Base-by-base conservation (phyloP, 768 basidiomycete genomes). In the Trametes coccinea region DNA sequence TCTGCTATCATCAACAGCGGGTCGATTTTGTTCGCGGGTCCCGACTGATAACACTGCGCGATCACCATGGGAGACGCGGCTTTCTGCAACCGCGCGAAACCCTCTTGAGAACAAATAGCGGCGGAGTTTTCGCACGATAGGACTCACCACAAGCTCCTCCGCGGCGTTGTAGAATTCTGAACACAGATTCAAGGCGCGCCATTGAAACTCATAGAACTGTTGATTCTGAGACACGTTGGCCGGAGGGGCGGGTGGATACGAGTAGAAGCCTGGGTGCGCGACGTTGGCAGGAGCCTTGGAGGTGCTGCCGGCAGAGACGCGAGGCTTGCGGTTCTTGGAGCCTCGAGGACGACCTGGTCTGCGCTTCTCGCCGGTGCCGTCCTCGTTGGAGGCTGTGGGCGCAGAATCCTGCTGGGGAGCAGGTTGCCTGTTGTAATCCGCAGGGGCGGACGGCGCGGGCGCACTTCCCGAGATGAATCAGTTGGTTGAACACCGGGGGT, bases 141-240 rank as follows among this genome's bases (percentile, higher is more conserved):
- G n/a, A 83, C 88, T 73, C 73, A 92, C 90, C 60, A 93, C 81
- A 48, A 93, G 82, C 73, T 93, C 90, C 73, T 92, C 90, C 16
- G 90, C 90, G 5, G 90, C 90, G 30, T 85, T 87, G 74, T 93
- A 93, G 71, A 93, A 93, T 71, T 93, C 91, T 1, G 89, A 86
- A 72, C 90, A 93, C 43, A 93, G 76, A 68, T 90, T 90, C 59
- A 92, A 72, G 43, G 91, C 84, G 56, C 89, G 84, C 90, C 90
- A 92, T 71, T 92, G 90, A 69, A 92, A 92, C 70, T 92, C 89
- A 72, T 90, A 90, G 72, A 90, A 92, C 68, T 86, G 85, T 63
- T 90, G 87, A 70, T 89, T 89, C 2, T 85, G 77, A 59, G 82
- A 83, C 29, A 86, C 76, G 47, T 79, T 79, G n/a, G 75, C 67